Evolutionary conservation across 176 grass and related monocot species (phyloP), one percentile per base, ranked within the genome.

Genomic region (Avena eriantha): DNA sequence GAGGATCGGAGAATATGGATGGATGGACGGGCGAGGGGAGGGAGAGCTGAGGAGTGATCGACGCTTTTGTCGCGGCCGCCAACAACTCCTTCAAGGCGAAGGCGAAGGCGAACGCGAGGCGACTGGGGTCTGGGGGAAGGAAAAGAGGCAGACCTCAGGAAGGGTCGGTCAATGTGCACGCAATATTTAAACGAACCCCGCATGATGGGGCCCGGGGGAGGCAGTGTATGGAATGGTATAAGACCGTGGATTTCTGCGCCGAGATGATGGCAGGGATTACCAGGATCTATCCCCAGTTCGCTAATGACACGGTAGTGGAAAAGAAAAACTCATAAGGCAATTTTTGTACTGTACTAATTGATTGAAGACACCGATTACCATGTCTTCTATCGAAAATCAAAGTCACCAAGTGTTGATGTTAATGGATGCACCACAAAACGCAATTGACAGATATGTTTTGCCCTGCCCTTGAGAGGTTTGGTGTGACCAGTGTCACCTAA

Each of bases 151-250:
- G 31, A 67, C 48, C 39, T n/a, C 41, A 9, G 71, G 60, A 17
- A 31, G 60, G 49, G 69, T 77, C 39, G 61, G 83, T 77, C 79
- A 78, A 63, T 90, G 88, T 83, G 84, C 73, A 46, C 79, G 88
- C 77, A 90, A 19, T 11, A 82, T 77, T 86, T 70, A 76, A 81
- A 41, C 33, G 19, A 18, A 50, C 3, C 53, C 16, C 12, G 35
- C n/a, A 10, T 31, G 35, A 73, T 83, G 80, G 80, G 61, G 23
- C 63, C 63, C 72, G 36, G n/a, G 49, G 5, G 53, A 2, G 13
- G 39, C 13, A 17, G 41, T 54, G 59, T 71, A 46, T 64, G 16
- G 67, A 34, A 41, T 4, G 41, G 67, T 24, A 55, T 48, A 21
- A 58, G 55, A 50, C 7, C 55, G 55, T 21, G 55, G 55, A n/a